Evolutionary conservation across 495 filamentous ascomycete species (phyloP).

Genomic region (Evernia prunastri): DNA sequence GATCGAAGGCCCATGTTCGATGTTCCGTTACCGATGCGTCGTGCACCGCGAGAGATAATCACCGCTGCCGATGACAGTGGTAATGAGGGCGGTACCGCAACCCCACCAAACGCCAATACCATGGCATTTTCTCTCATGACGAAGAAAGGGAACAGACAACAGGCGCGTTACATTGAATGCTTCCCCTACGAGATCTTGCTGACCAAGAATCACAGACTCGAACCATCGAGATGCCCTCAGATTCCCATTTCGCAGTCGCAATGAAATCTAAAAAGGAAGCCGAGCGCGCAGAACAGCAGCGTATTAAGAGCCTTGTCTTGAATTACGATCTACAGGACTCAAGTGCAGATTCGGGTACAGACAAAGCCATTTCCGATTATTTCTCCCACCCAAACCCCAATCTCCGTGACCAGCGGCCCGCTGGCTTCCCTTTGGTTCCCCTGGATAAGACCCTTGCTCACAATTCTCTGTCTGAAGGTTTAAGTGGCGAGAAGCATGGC

Average conservation of each 20-base stretch:
- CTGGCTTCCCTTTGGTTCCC: constrained; percentile 18
- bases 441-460: constrained; percentile 19
- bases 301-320: constrained; percentile 94
- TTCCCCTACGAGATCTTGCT: neutral
- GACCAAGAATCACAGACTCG: constrained; percentile 57
- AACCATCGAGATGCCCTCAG: constrained; percentile 87
- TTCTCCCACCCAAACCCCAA: constrained; percentile 33
- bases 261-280: constrained; percentile 94
- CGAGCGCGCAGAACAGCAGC: constrained; percentile 90
- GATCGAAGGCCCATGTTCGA: constrained; percentile 93
- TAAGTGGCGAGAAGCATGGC: constrained; percentile 23
- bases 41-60: constrained; percentile 55
- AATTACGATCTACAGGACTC: constrained; percentile 89
- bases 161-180: constrained; percentile 47
- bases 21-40: constrained; percentile 82
- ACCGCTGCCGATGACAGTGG: constrained; percentile 44
- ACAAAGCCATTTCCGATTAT: constrained; percentile 34
- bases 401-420: constrained; percentile 31
- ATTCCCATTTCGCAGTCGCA: constrained; percentile 89
- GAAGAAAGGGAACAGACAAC: constrained; percentile 91
- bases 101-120: constrained; percentile 46
- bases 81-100: constrained; percentile 37
- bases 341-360: constrained; percentile 30
- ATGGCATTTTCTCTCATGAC: constrained; percentile 97
- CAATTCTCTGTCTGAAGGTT: constrained; percentile 33